These are phyloP conservation scores for Sambucus nigra DNA, from an alignment of 129 eudicot species.

Conservation along the genomic window DNA sequence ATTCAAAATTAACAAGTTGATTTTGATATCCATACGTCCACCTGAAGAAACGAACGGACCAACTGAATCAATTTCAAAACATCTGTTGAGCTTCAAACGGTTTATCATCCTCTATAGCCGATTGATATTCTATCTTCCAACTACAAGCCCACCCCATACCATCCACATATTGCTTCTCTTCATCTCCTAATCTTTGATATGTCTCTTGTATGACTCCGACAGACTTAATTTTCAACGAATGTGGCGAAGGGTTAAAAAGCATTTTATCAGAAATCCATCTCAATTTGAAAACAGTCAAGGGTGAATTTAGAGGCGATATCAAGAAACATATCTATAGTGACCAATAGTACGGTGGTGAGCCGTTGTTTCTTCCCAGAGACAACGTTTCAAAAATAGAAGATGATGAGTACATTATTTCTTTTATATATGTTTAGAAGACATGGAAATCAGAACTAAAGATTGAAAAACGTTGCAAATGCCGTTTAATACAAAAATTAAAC, in stretches of 20 bases:
- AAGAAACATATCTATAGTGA: constrained; percentile 33
- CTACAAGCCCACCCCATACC: too few species aligned
- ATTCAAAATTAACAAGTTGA: too few species aligned
- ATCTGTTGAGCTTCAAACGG: too few species aligned
- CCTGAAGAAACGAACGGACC: too few species aligned
- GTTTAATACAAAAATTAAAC: too few species aligned
- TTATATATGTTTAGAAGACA: constrained; percentile 42
- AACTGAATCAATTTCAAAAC: too few species aligned
- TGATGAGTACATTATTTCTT: constrained; percentile 38
- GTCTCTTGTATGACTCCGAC: constrained; percentile 66
- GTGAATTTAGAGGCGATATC: constrained; percentile 39
- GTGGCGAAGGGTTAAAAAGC: constrained; percentile 32
- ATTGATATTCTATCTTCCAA: too few species aligned
- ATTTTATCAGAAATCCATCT: constrained; percentile 39
- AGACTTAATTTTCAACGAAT: constrained; percentile 52
- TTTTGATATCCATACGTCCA: too few species aligned
- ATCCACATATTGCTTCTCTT: too few species aligned
- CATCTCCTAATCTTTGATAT: too few species aligned
- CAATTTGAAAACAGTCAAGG: constrained; percentile 29
- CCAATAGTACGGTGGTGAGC: constrained; percentile 42
- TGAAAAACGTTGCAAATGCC: too few species aligned
- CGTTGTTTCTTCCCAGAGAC: constrained; percentile 35
- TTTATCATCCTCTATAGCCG: too few species aligned
- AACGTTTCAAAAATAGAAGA: constrained; percentile 21
- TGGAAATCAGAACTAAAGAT: constrained; percentile 49